phyloP scores from a whole-genome alignment of 1,284 basidiomycete species.

The Ceratobasidium sp. region DNA sequence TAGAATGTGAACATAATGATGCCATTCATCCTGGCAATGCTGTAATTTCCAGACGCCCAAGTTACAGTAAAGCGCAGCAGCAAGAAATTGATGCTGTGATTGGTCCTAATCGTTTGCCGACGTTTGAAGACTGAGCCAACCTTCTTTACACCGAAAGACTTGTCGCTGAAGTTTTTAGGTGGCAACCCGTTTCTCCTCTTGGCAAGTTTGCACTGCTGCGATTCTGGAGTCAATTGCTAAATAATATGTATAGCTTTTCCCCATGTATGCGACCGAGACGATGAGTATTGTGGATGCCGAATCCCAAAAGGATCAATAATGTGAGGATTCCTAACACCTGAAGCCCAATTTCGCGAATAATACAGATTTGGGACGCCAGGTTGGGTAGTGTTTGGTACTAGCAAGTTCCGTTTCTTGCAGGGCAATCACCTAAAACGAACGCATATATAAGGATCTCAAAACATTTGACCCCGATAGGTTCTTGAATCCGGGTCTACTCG shows the following conservation, averaged over 20 bases:
- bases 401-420: background rate
- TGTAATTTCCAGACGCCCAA: slow-evolving; percentile 51
- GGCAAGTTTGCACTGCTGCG: slow-evolving; percentile 33
- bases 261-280: background rate
- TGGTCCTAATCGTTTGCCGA: slow-evolving; percentile 52
- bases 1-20: slow-evolving; percentile 49
- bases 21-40: slow-evolving; percentile 50
- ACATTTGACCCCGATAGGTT: slow-evolving; percentile 7
- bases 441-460: background rate
- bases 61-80: slow-evolving; percentile 53
- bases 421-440: background rate
- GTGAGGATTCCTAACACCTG: background rate
- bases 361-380: background rate
- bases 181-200: slow-evolving; percentile 46
- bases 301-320: slow-evolving; percentile 5
- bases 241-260: background rate
- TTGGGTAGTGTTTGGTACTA: slow-evolving; percentile 19
- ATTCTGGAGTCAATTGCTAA: background rate
- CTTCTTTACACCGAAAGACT: slow-evolving; percentile 49
- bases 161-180: slow-evolving; percentile 50
- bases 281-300: background rate
- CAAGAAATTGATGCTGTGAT: slow-evolving; percentile 54
- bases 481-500: background rate
- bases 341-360: background rate
- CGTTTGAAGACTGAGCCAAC: slow-evolving; percentile 38